Evolutionary conservation across 371 early-diverging fungal genomes (phyloP).

Genomic region (Phascolomyces articulosus): DNA sequence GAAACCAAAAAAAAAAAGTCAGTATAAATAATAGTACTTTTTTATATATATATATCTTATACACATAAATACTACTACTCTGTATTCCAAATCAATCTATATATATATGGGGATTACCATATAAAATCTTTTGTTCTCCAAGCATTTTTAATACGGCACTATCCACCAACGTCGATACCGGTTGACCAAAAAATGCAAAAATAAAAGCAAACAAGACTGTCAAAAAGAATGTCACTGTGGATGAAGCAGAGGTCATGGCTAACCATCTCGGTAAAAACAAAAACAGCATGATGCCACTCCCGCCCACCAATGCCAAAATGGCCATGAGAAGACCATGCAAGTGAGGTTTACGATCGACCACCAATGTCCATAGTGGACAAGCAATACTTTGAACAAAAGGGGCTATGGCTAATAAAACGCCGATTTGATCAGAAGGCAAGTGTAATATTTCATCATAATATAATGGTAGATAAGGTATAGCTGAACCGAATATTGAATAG

Average conservation of each 20-base stretch:
- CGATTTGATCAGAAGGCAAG: slow-evolving; percentile 41
- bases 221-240: slow-evolving; percentile 12
- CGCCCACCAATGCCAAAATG: slow-evolving; percentile 34
- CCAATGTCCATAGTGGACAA: slow-evolving; percentile 45
- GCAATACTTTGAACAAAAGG: slow-evolving; percentile 43
- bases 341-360: slow-evolving; percentile 35
- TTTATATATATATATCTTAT: too few relatives aligned
- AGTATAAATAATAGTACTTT: too few relatives aligned
- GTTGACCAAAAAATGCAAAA: slow-evolving; percentile 49
- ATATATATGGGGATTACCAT: slow-evolving; percentile 25
- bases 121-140: slow-evolving; percentile 42
- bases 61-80: neutral
- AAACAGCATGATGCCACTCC: slow-evolving; percentile 27
- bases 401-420: slow-evolving; percentile 42
- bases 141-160: slow-evolving; percentile 48
- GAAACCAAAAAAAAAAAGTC: too few relatives aligned
- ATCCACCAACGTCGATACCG: slow-evolving; percentile 38
- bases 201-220: slow-evolving; percentile 28
- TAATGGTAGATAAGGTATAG: slow-evolving; percentile 39
- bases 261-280: slow-evolving; percentile 31
- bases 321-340: slow-evolving; percentile 44
- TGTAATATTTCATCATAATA: slow-evolving; percentile 39
- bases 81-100: neutral
- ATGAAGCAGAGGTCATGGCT: neutral
- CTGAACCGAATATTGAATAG: slow-evolving; percentile 40